Base-by-base conservation (phyloP, 192 early-diverging fungal species). In the Paraglomus occultum region DNA sequence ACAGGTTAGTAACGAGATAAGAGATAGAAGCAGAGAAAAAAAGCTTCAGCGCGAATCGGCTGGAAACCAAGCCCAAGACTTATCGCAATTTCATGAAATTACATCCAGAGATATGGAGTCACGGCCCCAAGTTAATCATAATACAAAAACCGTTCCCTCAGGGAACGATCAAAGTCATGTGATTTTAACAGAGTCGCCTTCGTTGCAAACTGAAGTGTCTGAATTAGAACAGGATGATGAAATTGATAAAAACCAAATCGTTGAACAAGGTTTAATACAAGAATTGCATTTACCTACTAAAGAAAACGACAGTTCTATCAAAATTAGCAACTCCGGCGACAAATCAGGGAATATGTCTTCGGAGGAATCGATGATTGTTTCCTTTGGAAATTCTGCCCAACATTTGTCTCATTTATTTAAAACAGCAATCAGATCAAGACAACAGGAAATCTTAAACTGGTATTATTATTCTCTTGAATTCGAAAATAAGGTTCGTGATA, bases 241-340 rank as follows among this genome's bases (percentile, higher is more conserved):
- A 57, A 38, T 57, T 57, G 39, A 7, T 12, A 38, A 38, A 38
- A 57, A 57, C 39, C 54, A 57, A 57, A 57, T 57, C 7, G 20
- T 57, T 38, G 54, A 57, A 57, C 54, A 57, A 57, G 12, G 23
- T 57, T 57, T 57, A 57, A 57, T 57, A 57, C 54, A 57, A 57
- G 54, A 57, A 18, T 57, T 57, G 38, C 54, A 20, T 59, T 1
- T 12, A 59, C 39, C 57, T 40, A 59, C 42, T 40, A 40, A 15
- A 40, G 31, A 22, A 40, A 55, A 8, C 8, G 20, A 20, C 22
- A 55, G n/a, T n/a, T n/a, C n/a, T n/a, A n/a, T n/a, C n/a, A n/a
- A n/a, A n/a, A n/a, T n/a, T n/a, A n/a, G n/a, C n/a, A n/a, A n/a
- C n/a, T n/a, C n/a, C n/a, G n/a, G n/a, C n/a, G 6, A 17, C 39